These are phyloP conservation scores for Solanum hybrid DNA, from an alignment of 305 asterid species.

Conservation along the genomic window DNA sequence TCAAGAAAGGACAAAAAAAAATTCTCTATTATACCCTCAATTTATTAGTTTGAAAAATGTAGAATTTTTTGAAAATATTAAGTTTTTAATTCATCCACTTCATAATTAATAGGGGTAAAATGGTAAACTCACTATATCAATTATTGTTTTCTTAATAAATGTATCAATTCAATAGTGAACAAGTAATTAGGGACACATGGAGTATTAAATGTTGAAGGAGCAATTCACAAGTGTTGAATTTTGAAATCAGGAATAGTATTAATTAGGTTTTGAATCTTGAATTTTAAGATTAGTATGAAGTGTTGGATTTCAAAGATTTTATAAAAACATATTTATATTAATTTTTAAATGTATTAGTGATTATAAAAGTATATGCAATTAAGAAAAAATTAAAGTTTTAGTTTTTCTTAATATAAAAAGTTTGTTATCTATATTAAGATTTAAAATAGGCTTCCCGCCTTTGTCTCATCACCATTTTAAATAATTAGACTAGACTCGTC, in stretches of 20 bases:
- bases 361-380: background rate
- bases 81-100: no score
- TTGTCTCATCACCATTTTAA: background rate
- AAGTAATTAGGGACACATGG: no score
- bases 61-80: no score
- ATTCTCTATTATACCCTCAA: no score
- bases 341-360: background rate
- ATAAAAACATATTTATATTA: background rate
- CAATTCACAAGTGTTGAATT: background rate
- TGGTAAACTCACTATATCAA: no score
- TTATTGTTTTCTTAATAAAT: no score
- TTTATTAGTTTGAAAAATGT: no score
- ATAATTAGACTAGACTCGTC: no score
- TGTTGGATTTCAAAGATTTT: background rate
- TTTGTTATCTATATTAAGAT: background rate
- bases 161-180: no score
- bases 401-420: background rate
- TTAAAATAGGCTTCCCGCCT: background rate
- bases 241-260: background rate
- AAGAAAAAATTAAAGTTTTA: no score
- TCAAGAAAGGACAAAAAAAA: no score
- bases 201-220: background rate
- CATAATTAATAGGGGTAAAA: no score
- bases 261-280: background rate
- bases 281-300: background rate